Conservation (phyloP, 1,284 basidiomycete genomes). For the Ustilago loliicola region DNA sequence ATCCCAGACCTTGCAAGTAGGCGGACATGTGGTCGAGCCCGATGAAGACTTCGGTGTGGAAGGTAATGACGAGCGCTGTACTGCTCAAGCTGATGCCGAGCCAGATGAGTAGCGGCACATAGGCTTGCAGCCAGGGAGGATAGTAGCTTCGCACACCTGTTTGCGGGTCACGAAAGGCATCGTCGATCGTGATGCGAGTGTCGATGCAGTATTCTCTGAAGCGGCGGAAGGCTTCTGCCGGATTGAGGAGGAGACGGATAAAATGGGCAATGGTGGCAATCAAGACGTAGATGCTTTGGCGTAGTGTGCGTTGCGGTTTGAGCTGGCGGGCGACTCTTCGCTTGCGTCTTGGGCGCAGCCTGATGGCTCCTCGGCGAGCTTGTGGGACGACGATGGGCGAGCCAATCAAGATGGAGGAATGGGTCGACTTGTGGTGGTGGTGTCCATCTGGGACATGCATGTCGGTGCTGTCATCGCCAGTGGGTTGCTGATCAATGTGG, state of each 20-base stretch:
- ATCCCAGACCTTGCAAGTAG: conserved; percentile 59
- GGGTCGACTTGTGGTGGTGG: conserved; percentile 28
- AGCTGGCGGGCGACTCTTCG: conserved; percentile 22
- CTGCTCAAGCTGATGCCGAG: conserved; percentile 66
- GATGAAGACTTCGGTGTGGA: conserved; percentile 68
- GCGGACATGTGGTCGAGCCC: conserved; percentile 60
- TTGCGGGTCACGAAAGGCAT: conserved; percentile 64
- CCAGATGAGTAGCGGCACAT: conserved; percentile 70
- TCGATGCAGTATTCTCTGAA: conserved; percentile 45
- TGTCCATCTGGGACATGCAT: conserved; percentile 25
- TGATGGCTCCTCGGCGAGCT: conserved; percentile 58
- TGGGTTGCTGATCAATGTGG: conserved; percentile 27
- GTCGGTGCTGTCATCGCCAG: conserved; percentile 45
- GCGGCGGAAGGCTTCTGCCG: conserved; percentile 40
- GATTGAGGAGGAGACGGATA: conserved; percentile 37
- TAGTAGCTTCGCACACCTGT: conserved; percentile 61
- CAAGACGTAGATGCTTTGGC: conserved; percentile 31
- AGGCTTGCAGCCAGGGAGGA: conserved; percentile 69
- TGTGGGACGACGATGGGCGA: conserved; percentile 62
- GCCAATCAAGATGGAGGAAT: conserved; percentile 55
- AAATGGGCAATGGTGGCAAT: conserved; percentile 26
- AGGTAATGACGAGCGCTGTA: conserved; percentile 67
- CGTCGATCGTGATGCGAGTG: conserved; percentile 53
- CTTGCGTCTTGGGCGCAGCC: conserved; percentile 31
- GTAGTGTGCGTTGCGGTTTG: conserved; percentile 29